A percentile compares a stretch with the other conserved stretches of the same genome.
Conservation (phyloP, 129 eudicot species). For the Scalesia atractyloides region DNA sequence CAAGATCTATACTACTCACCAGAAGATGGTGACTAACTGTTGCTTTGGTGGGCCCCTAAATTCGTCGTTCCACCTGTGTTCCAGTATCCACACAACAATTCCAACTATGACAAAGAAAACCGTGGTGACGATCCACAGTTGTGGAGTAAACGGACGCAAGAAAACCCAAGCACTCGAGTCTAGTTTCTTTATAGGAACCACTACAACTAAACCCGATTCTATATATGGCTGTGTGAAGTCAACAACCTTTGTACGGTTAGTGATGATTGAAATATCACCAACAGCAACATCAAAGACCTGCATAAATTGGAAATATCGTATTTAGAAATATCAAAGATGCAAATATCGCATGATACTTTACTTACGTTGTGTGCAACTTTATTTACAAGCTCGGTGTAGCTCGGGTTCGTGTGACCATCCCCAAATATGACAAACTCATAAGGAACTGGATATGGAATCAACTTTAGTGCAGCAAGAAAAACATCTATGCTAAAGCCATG, state of each 20-base stretch:
- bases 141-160: conserved; percentile 68
- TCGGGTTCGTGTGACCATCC: conserved; percentile 62
- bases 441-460: conserved; percentile 64
- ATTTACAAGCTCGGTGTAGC: conserved; percentile 49
- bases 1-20: conserved; percentile 47
- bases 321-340: not conserved
- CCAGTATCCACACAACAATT: conserved; percentile 80
- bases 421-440: conserved; percentile 59
- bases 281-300: conserved; percentile 89
- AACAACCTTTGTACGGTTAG: conserved; percentile 69
- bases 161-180: conserved; percentile 84
- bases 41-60: conserved; percentile 86
- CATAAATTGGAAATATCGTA: conserved; percentile 5
- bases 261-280: conserved; percentile 87
- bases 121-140: conserved; percentile 78
- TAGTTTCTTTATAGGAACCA: conserved; percentile 66
- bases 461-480: conserved; percentile 58
- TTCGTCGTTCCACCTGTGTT: conserved; percentile 78
- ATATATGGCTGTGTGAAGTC: conserved; percentile 93
- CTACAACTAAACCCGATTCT: conserved; percentile 86
- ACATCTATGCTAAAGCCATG: conserved; percentile 73
- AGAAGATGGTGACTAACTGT: conserved; percentile 68
- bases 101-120: conserved; percentile 68
- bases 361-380: conserved; percentile 55
- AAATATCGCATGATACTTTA: not conserved